Conservation (phyloP, 371 early-diverging fungal genomes). For the Mortierella sp. region DNA sequence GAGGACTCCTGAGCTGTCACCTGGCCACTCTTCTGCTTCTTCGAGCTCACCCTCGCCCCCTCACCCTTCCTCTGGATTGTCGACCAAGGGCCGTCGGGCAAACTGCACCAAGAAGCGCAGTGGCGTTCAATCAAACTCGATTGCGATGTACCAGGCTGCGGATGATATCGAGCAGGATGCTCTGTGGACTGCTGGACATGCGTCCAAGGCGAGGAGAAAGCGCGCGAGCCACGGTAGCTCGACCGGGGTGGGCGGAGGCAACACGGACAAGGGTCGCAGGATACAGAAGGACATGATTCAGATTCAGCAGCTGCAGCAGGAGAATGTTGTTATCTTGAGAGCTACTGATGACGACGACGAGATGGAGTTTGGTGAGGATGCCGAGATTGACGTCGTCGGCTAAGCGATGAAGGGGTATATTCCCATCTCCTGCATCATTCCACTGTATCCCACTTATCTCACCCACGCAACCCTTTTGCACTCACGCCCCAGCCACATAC, state of each 20-base stretch:
- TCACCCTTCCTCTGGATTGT: conserved; percentile 33
- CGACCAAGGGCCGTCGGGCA: conserved; percentile 22
- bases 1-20: conserved; percentile 49
- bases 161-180: conserved; percentile 36
- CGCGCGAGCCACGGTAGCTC: conserved; percentile 1
- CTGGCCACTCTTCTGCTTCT: conserved; percentile 32
- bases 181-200: conserved; percentile 22
- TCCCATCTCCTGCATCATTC: background rate
- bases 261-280: conserved; percentile 36
- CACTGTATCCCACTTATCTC: background rate
- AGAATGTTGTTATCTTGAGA: conserved; percentile 10
- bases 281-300: conserved; percentile 28
- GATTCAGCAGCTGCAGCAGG: conserved; percentile 8
- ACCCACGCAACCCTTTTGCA: background rate
- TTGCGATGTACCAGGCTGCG: conserved; percentile 15
- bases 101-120: conserved; percentile 32
- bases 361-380: conserved; percentile 45
- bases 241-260: conserved; percentile 23
- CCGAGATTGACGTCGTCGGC: conserved; percentile 54
- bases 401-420: conserved; percentile 1
- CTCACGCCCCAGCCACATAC: background rate
- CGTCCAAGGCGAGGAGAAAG: conserved; percentile 30
- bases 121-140: background rate
- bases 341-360: conserved; percentile 20
- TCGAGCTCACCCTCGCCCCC: conserved; percentile 47